Evolutionary conservation across 106 monocot genomes (phyloP), one percentile per base, ranked within the genome.

Genomic region (Hemerocallis citrina): DNA sequence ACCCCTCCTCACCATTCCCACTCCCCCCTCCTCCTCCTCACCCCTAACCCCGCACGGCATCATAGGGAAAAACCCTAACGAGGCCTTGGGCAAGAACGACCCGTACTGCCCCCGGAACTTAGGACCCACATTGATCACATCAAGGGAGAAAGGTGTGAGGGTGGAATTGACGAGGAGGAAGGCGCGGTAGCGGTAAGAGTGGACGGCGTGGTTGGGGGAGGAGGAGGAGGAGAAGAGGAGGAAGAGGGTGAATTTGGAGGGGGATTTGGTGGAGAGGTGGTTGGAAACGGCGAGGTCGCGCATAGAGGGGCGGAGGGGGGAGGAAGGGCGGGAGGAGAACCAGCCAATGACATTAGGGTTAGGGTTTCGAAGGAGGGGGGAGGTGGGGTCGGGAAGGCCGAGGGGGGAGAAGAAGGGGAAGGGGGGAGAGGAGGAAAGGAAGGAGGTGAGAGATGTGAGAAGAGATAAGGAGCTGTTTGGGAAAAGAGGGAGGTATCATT

Each of bases 291-390:
- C 54, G 57, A 65, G 23, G 47, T 86, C 86, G 43, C 86, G 71
- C 82, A 86, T 86, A 51, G 81, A 86, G 57, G 86, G 82, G 32
- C 75, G 81, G 54, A 78, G 69, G 0, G 72, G 66, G 14, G 81
- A 64, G 24, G 44, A 62, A 16, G 81, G 77, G 61, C 83, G 83
- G 21, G 66, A 62, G 30, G 71, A 74, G 83, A 83, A 83, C 78
- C 77, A 83, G 23, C 80, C 76, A n/a, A 80, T 13, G 34, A 74
- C 44, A n/a, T n/a, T n/a, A n/a, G n/a, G n/a, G 65, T 34, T 12
- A 43, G 70, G 17, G 47, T 22, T 54, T 14, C 16, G 59, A n/a
- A n/a, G n/a, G n/a, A n/a, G n/a, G n/a, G n/a, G n/a, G n/a, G 45
- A n/a, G 45, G 32, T 27, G 29, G 31, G 44, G 19, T 67, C 66